Evolutionary conservation across 352 stramenopile species (phyloP), one percentile per base, ranked within the genome.

Genomic region (Phytopythium mirpurense): DNA sequence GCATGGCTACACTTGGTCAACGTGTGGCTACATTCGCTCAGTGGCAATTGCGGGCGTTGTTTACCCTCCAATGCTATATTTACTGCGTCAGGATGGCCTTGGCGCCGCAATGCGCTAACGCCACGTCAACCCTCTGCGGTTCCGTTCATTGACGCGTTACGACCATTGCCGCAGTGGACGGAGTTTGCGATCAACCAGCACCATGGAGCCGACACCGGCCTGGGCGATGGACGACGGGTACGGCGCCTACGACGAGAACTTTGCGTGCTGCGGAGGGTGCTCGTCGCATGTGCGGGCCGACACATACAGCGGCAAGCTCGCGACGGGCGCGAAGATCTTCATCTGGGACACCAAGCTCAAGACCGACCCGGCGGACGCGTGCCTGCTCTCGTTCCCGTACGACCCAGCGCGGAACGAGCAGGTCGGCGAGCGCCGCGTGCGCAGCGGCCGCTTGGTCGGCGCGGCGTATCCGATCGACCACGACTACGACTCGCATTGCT

Each of bases 291-390:
- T 78, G 38, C 72, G 79, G 11, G 51, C 48, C 2, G 79, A 88
- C 27, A 69, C 65, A 19, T 75, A 78, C 61, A 71, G 68, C 49
- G 55, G 45, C 15, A 83, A 86, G 49, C 52, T 90, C 29, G 21
- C 63, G 8, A 83, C 60, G 1, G 77, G 73, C 12, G 62, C 77
- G 18, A 66, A 63, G 21, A 52, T 87, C 11, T 86, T 90, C 50
- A 85, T 90, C 37, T 90, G 79, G 79, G 70, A 88, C 45, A 59
- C 56, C 41, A 75, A 74, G 35, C 64, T 88, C 54, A 88, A 88
- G 67, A 85, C 59, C 14, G 44, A 70, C 18, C 75, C 75, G 5
- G 47, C 72, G 10, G 49, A 59, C 1, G 58, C 70, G 11, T 90
- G 77, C 45, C 35, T 63, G 18, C 19, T 68, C 34, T 78, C 79